phyloP scores from a whole-genome alignment of 2,329 filamentous ascomycete genomes.

The Cladobotryum protrusum region DNA sequence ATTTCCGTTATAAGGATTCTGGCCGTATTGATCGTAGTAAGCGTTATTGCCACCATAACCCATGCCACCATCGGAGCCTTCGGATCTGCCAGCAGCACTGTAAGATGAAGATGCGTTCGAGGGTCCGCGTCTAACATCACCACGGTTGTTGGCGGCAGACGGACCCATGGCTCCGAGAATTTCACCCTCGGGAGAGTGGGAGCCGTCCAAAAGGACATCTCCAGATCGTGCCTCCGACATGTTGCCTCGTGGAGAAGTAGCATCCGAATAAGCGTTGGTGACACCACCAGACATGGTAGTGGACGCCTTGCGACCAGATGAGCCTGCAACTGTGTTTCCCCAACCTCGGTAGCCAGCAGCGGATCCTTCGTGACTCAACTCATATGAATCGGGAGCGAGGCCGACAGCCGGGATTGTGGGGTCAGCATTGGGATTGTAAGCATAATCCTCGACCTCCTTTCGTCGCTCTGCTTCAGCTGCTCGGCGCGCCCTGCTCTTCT shows the following conservation, averaged over 20 bases:
- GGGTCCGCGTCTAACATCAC: slow-evolving; percentile 76
- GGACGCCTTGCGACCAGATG: slow-evolving; percentile 74
- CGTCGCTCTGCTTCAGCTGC: slow-evolving; percentile 79
- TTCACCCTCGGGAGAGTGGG: slow-evolving; percentile 64
- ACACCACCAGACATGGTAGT: slow-evolving; percentile 79
- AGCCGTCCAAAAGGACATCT: slow-evolving; percentile 51
- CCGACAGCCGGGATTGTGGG: slow-evolving; percentile 60
- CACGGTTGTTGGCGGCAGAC: slow-evolving; percentile 57
- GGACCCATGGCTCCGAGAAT: slow-evolving; percentile 79
- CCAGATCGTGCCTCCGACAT: slow-evolving; percentile 64
- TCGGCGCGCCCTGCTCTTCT: slow-evolving; percentile 79
- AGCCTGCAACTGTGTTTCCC: slow-evolving; percentile 67
- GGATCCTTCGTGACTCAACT: slow-evolving; percentile 71
- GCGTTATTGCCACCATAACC: slow-evolving; percentile 40
- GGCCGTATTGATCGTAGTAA: slow-evolving; percentile 56
- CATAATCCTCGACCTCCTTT: slow-evolving; percentile 96
- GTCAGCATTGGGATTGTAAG: slow-evolving; percentile 96
- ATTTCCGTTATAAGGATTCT: slow-evolving; percentile 49
- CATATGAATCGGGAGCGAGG: slow-evolving; percentile 47
- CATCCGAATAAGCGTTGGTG: slow-evolving; percentile 66
- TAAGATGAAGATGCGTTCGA: slow-evolving; percentile 97
- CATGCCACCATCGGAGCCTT: slow-evolving; percentile 49
- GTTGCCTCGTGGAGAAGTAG: slow-evolving; percentile 59
- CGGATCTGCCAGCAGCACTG: slow-evolving; percentile 72
- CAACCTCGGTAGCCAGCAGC: slow-evolving; percentile 86